A percentile compares a stretch with the other conserved stretches of the same genome.
Evolutionary conservation across 2,329 filamentous ascomycete species (phyloP).

Genomic region (Cryoendolithus antarcticus): DNA sequence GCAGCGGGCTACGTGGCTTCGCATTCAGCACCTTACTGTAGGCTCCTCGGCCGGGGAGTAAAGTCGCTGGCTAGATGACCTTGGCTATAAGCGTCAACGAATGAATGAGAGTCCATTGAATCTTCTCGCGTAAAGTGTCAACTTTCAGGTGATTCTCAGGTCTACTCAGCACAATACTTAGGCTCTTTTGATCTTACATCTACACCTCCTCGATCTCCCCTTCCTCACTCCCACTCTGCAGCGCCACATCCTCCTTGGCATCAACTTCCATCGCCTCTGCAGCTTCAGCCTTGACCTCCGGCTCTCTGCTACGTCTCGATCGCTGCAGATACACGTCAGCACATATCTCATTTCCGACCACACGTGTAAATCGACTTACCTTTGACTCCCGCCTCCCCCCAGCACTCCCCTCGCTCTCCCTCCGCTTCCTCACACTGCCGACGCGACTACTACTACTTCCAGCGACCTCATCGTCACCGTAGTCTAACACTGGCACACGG

Average conservation of each 20-base stretch:
- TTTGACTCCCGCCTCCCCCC: conserved; percentile 29
- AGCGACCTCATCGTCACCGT: conserved; percentile 56
- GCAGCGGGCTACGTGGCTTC: too few species aligned
- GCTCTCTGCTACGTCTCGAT: conserved; percentile 13
- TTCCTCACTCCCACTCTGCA: conserved; percentile 87
- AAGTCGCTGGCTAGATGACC: too few species aligned
- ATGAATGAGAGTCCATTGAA: too few species aligned
- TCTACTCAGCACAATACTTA: too few species aligned
- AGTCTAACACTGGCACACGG: conserved; percentile 64
- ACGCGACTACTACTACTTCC: conserved; percentile 24
- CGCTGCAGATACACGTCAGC: conserved; percentile 10
- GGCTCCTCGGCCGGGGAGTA: too few species aligned
- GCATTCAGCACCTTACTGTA: too few species aligned
- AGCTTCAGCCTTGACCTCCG: conserved; percentile 4
- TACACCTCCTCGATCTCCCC: conserved; percentile 84
- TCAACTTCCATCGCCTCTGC: conserved; percentile 10
- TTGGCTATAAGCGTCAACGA: too few species aligned
- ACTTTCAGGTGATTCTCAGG: too few species aligned
- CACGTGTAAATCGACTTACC: conserved; percentile 20
- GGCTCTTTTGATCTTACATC: not conserved
- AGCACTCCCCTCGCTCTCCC: conserved; percentile 45
- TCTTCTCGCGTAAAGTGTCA: too few species aligned
- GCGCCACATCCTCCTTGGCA: conserved; percentile 43
- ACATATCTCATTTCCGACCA: not conserved
- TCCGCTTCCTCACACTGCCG: conserved; percentile 55